phyloP scores from a whole-genome alignment of 116 monocot genomes.

The Papilionanthe hybrid region DNA sequence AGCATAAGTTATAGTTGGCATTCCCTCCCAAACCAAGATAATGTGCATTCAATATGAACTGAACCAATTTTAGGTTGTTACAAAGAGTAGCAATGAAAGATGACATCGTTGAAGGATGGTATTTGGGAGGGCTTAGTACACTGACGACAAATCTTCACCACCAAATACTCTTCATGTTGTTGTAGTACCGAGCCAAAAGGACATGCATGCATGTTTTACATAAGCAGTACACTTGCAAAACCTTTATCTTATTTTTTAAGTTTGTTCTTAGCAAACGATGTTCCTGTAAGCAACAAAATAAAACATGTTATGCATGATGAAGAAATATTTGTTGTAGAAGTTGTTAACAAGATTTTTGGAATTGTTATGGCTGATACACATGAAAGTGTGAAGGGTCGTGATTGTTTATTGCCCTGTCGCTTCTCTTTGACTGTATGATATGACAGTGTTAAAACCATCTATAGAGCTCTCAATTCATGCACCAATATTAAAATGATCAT shows the following conservation, averaged over 20 bases:
- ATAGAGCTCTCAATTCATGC: too few relatives aligned
- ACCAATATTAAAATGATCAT: too few relatives aligned
- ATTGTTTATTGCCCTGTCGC: too few relatives aligned
- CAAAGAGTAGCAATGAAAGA: too few relatives aligned
- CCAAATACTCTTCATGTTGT: constrained; percentile 75
- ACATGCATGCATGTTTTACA: constrained; percentile 78
- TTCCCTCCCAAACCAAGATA: too few relatives aligned
- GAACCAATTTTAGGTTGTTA: too few relatives aligned
- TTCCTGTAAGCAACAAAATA: constrained; percentile 76
- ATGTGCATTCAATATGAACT: too few relatives aligned
- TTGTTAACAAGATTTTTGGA: constrained; percentile 85
- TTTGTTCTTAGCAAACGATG: constrained; percentile 62
- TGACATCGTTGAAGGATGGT: constrained; percentile 19
- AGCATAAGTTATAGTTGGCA: too few relatives aligned
- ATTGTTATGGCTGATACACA: constrained; percentile 95
- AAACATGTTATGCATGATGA: constrained; percentile 73
- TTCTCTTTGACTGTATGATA: too few relatives aligned
- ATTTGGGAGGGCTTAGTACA: constrained; percentile 82
- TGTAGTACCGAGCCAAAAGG: constrained; percentile 70
- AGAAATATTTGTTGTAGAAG: constrained; percentile 78
- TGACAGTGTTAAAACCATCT: too few relatives aligned
- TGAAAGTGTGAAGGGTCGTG: constrained; percentile 61
- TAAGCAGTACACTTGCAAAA: constrained; percentile 75
- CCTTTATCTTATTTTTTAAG: constrained; percentile 71
- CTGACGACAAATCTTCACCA: constrained; percentile 67